Evolutionary conservation across 176 grass and related monocot species (phyloP), one percentile per base, ranked within the genome.

Genomic region (Melocanna baccifera): DNA sequence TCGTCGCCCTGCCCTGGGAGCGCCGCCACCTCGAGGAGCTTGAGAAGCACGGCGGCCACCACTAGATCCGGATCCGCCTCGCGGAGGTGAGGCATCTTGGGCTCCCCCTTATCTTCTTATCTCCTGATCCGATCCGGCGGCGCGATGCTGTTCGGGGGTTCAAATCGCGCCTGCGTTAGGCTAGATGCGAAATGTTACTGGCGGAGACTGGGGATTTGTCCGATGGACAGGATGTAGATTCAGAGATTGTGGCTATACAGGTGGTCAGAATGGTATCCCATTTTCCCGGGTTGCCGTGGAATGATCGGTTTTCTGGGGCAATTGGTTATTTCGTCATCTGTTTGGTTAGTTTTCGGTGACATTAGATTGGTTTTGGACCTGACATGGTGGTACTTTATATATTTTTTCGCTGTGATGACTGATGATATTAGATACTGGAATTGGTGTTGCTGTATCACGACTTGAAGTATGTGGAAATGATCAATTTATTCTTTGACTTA

Each of bases 1-100:
- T 98, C 52, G 41, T 95, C 82, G 68, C 61, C 47, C 92, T 93
- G 7, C 95, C 95, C 36, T 46, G 71, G 51, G 91, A 98, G 87
- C 95, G 91, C 76, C 82, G 76, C 85, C 92, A 94, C 58, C 90
- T 94, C 72, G 92, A 85, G 82, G 90, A 97, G 58, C 91, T 88
- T 13, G 92, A 92, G 78, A 85, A 94, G 76, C 89, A 86, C 79
- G 92, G 84, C 40, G 90, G 74, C 16, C 87, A 82, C 34, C 92
- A 93, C 87, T 93, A 87, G 63, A 85, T 63, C 87, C 29, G 23
- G 43, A 12, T 3, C 52, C 69, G 46, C 42, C 25, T 7, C 78
- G 65, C 39, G 48, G 69, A 77, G 80, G 81, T 75, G 28, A 51
- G 9, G 16, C 5, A 51, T 64, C 16, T 12, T 37, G 12, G 12